phyloP scores from a whole-genome alignment of 2,329 filamentous ascomycete species.

The Fusarium dimerum region DNA sequence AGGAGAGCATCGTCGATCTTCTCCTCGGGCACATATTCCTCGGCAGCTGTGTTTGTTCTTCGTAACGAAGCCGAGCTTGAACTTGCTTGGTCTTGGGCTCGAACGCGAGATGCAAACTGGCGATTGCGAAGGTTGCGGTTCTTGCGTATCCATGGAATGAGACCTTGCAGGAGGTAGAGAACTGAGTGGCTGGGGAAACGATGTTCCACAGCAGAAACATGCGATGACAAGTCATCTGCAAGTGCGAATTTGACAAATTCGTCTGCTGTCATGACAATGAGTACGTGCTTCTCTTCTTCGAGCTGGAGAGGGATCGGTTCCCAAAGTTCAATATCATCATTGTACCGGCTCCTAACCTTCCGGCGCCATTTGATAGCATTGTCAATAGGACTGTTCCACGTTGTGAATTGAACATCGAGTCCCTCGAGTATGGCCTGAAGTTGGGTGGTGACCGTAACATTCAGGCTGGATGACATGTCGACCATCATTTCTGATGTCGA shows the following conservation, averaged over 20 bases:
- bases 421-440: slow-evolving; percentile 52
- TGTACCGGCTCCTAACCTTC: slow-evolving; percentile 64
- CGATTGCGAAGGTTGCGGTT: slow-evolving; percentile 68
- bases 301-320: slow-evolving; percentile 58
- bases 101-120: slow-evolving; percentile 66
- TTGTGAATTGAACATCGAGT: slow-evolving; percentile 48
- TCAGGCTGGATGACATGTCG: slow-evolving; percentile 62
- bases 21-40: slow-evolving; percentile 64
- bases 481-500: slow-evolving; percentile 78
- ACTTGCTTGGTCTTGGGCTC: slow-evolving; percentile 39
- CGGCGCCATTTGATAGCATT: slow-evolving; percentile 68
- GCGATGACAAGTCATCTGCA: slow-evolving; percentile 54
- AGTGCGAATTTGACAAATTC: slow-evolving; percentile 66
- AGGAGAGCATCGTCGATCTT: slow-evolving; percentile 70
- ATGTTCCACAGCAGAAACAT: slow-evolving; percentile 57
- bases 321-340: slow-evolving; percentile 63
- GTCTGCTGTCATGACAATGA: slow-evolving; percentile 62
- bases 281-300: slow-evolving; percentile 58
- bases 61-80: slow-evolving; percentile 32
- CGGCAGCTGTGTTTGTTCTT: slow-evolving; percentile 35
- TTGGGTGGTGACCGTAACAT: slow-evolving; percentile 46
- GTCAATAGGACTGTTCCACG: slow-evolving; percentile 48
- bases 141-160: slow-evolving; percentile 66
- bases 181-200: slow-evolving; percentile 54
- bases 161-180: slow-evolving; percentile 73